Conservation (phyloP, 2,329 filamentous ascomycete genomes). For the Blastomyces silverae region DNA sequence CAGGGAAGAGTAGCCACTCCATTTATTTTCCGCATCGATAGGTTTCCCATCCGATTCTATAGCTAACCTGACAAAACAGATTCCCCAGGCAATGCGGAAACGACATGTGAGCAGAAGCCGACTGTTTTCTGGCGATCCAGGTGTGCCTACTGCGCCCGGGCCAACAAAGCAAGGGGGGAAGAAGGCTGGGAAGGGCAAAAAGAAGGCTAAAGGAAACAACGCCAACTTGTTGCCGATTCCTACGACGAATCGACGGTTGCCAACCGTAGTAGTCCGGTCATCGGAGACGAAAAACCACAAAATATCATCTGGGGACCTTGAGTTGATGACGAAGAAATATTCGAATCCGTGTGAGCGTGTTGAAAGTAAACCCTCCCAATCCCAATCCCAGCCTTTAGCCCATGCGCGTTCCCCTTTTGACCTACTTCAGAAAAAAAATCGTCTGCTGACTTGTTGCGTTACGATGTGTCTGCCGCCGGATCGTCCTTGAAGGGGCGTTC, state of each 20-base stretch:
- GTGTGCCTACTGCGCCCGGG: neutral
- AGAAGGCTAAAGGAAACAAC: neutral
- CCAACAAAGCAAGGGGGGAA: neutral
- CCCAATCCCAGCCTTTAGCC: neutral
- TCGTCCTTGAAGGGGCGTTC: neutral
- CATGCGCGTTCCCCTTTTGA: neutral
- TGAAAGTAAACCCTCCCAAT: slow-evolving; percentile 21
- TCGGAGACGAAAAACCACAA: neutral
- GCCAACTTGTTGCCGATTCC: slow-evolving; percentile 11
- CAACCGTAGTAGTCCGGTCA: neutral
- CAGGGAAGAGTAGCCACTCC: neutral
- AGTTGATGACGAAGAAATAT: slow-evolving; percentile 16
- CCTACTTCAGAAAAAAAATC: neutral
- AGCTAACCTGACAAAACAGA: neutral
- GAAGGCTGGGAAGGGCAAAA: neutral
- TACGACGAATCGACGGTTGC: neutral
- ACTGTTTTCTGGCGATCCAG: neutral
- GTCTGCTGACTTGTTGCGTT: neutral
- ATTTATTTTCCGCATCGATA: neutral
- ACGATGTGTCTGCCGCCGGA: neutral
- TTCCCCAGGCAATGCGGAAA: neutral
- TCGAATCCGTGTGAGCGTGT: slow-evolving; percentile 19
- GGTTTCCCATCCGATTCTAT: neutral
- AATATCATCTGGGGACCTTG: slow-evolving; percentile 20
- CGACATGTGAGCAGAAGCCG: neutral